phyloP scores from a whole-genome alignment of 2,329 filamentous ascomycete genomes.

The Talaromyces amestolkiae region DNA sequence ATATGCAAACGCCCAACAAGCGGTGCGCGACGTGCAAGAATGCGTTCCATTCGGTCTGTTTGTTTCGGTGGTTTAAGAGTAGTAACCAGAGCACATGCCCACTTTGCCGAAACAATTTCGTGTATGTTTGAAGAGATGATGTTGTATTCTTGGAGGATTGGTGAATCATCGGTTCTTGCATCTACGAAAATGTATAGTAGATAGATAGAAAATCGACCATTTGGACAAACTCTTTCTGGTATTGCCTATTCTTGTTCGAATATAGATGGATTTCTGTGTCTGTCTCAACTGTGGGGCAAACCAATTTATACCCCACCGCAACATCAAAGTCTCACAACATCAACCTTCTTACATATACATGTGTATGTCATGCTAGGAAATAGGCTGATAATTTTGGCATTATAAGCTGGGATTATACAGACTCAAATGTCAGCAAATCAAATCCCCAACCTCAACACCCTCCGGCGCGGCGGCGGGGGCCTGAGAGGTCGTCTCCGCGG shows the following conservation, averaged over 20 bases:
- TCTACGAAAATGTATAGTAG: constrained; percentile 16
- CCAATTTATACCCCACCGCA: constrained; percentile 15
- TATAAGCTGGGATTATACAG: not conserved
- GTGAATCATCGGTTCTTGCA: not conserved
- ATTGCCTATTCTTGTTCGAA: not conserved
- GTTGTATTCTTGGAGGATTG: not conserved
- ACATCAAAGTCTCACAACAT: constrained; percentile 18
- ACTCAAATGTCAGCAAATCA: constrained; percentile 65
- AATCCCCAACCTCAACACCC: constrained; percentile 74
- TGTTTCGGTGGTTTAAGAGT: constrained; percentile 96
- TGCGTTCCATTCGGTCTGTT: constrained; percentile 80
- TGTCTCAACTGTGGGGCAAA: not conserved
- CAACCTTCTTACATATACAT: not conserved
- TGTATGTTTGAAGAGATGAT: constrained; percentile 44
- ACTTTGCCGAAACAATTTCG: constrained; percentile 85
- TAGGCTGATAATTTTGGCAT: not conserved
- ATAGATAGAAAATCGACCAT: constrained; percentile 7
- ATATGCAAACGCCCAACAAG: constrained; percentile 90
- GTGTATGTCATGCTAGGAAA: not conserved
- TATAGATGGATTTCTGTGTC: not conserved
- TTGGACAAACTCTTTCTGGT: not conserved
- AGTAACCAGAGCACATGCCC: constrained; percentile 91
- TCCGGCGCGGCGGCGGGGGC: constrained; percentile 52
- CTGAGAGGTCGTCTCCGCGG: constrained; percentile 52
- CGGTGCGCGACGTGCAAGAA: constrained; percentile 90